phyloP scores from a whole-genome alignment of 495 filamentous ascomycete genomes.

The Daldinia vernicosa region DNA sequence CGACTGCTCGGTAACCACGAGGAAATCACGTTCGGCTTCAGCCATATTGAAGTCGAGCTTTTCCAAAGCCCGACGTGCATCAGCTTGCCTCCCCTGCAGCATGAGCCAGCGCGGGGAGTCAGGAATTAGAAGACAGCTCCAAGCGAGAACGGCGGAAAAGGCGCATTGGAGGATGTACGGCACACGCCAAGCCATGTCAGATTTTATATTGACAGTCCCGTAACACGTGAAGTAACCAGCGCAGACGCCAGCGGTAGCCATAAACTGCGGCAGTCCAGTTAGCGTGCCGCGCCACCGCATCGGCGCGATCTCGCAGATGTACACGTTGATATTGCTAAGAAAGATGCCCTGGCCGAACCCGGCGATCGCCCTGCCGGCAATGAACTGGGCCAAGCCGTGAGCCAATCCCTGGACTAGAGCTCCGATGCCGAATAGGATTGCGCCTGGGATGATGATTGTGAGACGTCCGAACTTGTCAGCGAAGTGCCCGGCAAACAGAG shows the following conservation, averaged over 20 bases:
- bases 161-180: conserved; percentile 60
- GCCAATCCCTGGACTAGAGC: conserved; percentile 59
- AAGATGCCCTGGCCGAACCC: conserved; percentile 70
- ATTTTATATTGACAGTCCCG: conserved; percentile 58
- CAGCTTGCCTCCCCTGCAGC: conserved; percentile 44
- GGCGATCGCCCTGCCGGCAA: conserved; percentile 63
- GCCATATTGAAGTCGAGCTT: conserved; percentile 55
- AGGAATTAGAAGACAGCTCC: conserved; percentile 50
- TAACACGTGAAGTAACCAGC: conserved; percentile 72
- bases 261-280: conserved; percentile 64
- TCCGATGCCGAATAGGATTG: conserved; percentile 64
- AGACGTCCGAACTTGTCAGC: conserved; percentile 68
- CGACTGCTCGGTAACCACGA: conserved; percentile 36
- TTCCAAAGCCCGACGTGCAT: conserved; percentile 53
- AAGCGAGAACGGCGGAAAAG: conserved; percentile 53
- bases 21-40: conserved; percentile 61
- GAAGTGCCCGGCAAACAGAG: conserved; percentile 68
- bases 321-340: conserved; percentile 65
- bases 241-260: conserved; percentile 61
- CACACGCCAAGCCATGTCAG: conserved; percentile 66
- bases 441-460: conserved; percentile 61
- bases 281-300: conserved; percentile 60
- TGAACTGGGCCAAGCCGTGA: conserved; percentile 60
- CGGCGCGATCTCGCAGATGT: conserved; percentile 71
- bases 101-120: conserved; percentile 57